Evolutionary conservation across 2,329 filamentous ascomycete genomes (phyloP).

Genomic region (Rhytidhysteron rufulum): DNA sequence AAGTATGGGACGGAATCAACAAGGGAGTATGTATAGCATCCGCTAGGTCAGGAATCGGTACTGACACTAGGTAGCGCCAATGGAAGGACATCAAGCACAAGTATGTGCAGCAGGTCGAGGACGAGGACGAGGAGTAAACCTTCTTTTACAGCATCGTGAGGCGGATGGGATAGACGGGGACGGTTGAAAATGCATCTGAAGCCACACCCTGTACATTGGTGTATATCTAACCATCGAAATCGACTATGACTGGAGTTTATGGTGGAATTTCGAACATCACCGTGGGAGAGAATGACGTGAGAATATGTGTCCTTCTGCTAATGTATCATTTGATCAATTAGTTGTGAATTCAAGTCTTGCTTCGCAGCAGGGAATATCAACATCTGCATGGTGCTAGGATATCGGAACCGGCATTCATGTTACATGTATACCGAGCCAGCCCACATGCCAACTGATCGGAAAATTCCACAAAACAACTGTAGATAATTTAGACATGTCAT

Average conservation of each 20-base stretch:
- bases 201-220: slow-evolving; percentile 28
- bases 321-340: too few relatives aligned
- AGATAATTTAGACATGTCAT: not conserved
- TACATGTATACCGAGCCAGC: too few relatives aligned
- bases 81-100: slow-evolving; percentile 98
- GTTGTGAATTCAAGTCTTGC: too few relatives aligned
- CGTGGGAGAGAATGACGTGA: too few relatives aligned
- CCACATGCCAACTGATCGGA: too few relatives aligned
- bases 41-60: too few relatives aligned
- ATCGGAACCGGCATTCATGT: too few relatives aligned
- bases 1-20: slow-evolving; percentile 88
- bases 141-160: not conserved
- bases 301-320: too few relatives aligned
- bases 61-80: slow-evolving; percentile 92
- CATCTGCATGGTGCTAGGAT: too few relatives aligned
- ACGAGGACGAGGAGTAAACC: slow-evolving; percentile 58
- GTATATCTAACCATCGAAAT: too few relatives aligned
- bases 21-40: slow-evolving; percentile 68
- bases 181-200: slow-evolving; percentile 9
- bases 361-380: too few relatives aligned
- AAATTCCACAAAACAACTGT: slow-evolving; percentile 9
- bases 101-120: slow-evolving; percentile 71
- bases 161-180: slow-evolving; percentile 1
- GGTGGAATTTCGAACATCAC: too few relatives aligned
- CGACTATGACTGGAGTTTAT: slow-evolving; percentile 30